Conservation (phyloP, 1,284 basidiomycete genomes). For the Ustilago crameri region DNA sequence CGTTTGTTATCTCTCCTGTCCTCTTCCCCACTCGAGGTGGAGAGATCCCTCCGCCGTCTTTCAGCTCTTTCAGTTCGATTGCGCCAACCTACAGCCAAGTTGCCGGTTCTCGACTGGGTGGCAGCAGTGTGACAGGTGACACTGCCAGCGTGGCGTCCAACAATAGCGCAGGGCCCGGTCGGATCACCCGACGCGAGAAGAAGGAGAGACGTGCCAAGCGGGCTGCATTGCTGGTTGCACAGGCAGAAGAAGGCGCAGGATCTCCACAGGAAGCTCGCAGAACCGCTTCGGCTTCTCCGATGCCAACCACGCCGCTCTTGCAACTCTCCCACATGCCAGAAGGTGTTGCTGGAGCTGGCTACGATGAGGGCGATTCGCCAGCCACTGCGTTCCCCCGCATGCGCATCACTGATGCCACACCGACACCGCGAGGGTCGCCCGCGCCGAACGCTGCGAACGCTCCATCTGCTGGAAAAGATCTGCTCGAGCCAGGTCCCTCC, state of each 20-base stretch:
- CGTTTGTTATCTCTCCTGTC: slow-evolving; percentile 59
- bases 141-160: slow-evolving; percentile 38
- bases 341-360: slow-evolving; percentile 1
- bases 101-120: slow-evolving; percentile 28
- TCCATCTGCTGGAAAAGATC: slow-evolving; percentile 27
- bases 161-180: slow-evolving; percentile 46
- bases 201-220: slow-evolving; percentile 52
- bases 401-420: slow-evolving; percentile 59
- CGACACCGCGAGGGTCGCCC: slow-evolving; percentile 56
- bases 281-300: slow-evolving; percentile 29
- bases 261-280: slow-evolving; percentile 19
- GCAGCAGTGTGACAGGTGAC: slow-evolving; percentile 22
- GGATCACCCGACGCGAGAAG: slow-evolving; percentile 60
- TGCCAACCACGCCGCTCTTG: slow-evolving; percentile 34
- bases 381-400: slow-evolving; percentile 55
- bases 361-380: slow-evolving; percentile 49
- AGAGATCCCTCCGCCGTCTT: slow-evolving; percentile 44
- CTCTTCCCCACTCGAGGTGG: slow-evolving; percentile 54
- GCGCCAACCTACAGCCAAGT: slow-evolving; percentile 38
- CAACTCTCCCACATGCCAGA: slow-evolving; percentile 29
- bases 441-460: slow-evolving; percentile 35
- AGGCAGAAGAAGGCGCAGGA: slow-evolving; percentile 19
- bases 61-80: slow-evolving; percentile 7
- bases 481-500: slow-evolving; percentile 27
- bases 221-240: slow-evolving; percentile 35